These are phyloP conservation scores for Cercospora sesami DNA, from an alignment of 2,329 filamentous ascomycete species.

Conservation along the genomic window DNA sequence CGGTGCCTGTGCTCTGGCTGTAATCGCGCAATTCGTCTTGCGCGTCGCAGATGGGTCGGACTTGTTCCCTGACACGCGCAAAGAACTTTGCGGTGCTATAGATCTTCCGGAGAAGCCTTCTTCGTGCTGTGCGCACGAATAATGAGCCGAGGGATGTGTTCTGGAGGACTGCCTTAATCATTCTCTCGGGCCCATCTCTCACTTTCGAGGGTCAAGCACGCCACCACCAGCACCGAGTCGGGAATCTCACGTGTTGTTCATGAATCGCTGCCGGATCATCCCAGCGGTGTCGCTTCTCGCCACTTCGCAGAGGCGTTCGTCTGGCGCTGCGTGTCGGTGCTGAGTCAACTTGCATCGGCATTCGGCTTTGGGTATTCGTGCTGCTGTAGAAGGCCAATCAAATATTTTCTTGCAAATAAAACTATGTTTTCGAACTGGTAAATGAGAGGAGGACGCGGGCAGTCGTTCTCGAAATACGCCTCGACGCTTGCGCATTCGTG, in stretches of 20 bases:
- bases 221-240: background rate
- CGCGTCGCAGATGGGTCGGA: background rate
- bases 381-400: background rate
- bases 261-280: background rate
- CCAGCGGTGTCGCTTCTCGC: background rate
- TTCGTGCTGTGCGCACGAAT: background rate
- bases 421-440: background rate
- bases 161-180: background rate
- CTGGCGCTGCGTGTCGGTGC: background rate
- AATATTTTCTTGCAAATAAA: background rate
- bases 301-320: background rate
- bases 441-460: background rate
- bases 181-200: background rate
- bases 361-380: background rate
- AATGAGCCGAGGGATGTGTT: background rate
- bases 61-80: background rate
- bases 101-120: background rate
- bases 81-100: background rate
- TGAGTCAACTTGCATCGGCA: background rate
- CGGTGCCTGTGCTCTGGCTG: slow-evolving; percentile 8
- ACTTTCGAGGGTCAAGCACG: background rate
- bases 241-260: background rate
- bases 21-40: background rate
- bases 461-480: background rate
- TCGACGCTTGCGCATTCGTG: background rate